Conservation (phyloP, 2,329 filamentous ascomycete genomes). For the Pyricularia pennisetigena region DNA sequence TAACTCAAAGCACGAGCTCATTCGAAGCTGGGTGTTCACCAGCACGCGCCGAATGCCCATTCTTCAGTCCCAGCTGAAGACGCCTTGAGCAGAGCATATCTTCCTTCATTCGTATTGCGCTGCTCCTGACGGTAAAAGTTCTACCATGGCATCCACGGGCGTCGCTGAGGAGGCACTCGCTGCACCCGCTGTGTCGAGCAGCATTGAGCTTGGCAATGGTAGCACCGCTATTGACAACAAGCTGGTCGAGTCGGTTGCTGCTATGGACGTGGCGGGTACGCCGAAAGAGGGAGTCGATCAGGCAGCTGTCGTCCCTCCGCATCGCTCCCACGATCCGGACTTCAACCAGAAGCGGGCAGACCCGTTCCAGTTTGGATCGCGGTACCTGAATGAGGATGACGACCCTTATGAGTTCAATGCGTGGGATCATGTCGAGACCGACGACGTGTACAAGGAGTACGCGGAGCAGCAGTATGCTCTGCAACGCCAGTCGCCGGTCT, state of each 20-base stretch:
- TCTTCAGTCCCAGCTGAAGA: not conserved
- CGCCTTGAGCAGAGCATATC: not conserved
- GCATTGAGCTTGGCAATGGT: not conserved
- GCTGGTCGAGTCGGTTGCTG: conserved; percentile 7
- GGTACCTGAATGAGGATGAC: conserved; percentile 72
- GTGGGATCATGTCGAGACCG: conserved; percentile 96
- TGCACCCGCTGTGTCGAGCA: not conserved
- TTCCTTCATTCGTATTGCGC: not conserved
- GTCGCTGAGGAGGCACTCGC: not conserved
- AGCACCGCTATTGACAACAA: conserved; percentile 4
- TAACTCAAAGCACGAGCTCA: not conserved
- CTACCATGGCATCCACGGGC: not conserved
- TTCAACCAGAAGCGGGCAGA: conserved; percentile 79
- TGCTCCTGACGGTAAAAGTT: not conserved
- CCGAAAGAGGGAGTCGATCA: not conserved
- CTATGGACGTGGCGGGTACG: conserved; percentile 7
- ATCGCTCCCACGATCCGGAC: conserved; percentile 61
- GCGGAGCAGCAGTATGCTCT: conserved; percentile 74
- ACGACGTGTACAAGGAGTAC: conserved; percentile 79
- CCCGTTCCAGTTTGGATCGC: conserved; percentile 92
- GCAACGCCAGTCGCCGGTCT: conserved; percentile 79
- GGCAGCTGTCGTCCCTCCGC: conserved; percentile 31
- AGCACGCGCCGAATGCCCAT: not conserved
- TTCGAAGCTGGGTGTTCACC: not conserved
- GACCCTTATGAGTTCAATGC: conserved; percentile 97